Base-by-base conservation (phyloP, 495 filamentous ascomycete species). In the Aeminium ludgeri region DNA sequence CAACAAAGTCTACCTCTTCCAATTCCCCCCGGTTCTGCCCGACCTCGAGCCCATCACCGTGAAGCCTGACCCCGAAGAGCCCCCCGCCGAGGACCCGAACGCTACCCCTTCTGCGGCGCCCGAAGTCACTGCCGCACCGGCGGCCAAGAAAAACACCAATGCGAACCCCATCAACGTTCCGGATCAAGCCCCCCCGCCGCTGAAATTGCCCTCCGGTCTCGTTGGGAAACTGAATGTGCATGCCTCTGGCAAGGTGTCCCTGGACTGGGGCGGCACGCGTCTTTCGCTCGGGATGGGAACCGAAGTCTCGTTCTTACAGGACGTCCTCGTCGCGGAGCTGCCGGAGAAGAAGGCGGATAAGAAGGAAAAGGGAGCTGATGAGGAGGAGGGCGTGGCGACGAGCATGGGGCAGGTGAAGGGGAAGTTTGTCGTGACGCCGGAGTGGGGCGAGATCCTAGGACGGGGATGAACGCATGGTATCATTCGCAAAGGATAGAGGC, bases 1-100 rank as follows among this genome's bases (percentile, higher is more conserved):
- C 20, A 68, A 68, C 18, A 65, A 67, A 34, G 55, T 76, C 43
- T 78, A 74, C 40, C 62, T 78, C 36, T 77, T 80, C 57, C 76
- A 79, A 55, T 64, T 80, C 41, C 76, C 76, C 15, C 68, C 70
- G 10, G 61, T 72, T 12, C 57, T 78, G 0, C 74, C 75, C 13
- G 65, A 68, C 2, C 59, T 79, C 11, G 33, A 13, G 11, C 41
- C 35, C 3, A 36, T 45, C 36, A 30, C 60, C 17, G 58, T 65
- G 17, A 65, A 64, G 17, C 44, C 59, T n/a, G 57, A 58, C 18
- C 39, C 47, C 11, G 39, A 19, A 38, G 48, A 44, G 19, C 19
- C 38, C 6, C 44, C 45, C 34, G 29, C 36, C 15, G 15, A 44
- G 28, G 45, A 49, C 25, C 29, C 38, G n/a, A 3, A 38, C 1